A percentile compares a stretch with the other conserved stretches of the same genome.
Conservation (phyloP, 148 eudicot genomes). For the Camellia sinensis region DNA sequence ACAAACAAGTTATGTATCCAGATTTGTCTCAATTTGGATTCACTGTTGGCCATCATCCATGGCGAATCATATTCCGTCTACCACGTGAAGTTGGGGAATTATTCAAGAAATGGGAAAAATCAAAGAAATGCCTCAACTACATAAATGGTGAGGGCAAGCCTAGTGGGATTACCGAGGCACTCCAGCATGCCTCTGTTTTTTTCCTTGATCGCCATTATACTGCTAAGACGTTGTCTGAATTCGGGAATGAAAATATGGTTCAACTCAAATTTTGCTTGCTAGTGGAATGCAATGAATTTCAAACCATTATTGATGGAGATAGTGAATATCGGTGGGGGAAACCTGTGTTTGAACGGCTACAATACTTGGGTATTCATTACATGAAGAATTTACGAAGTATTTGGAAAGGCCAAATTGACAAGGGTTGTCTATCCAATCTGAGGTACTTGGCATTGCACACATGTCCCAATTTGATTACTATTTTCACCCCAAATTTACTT, state of each 20-base stretch:
- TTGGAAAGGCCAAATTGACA: background rate
- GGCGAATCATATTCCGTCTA: background rate
- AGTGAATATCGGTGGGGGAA: background rate
- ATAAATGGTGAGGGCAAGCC: background rate
- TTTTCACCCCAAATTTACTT: background rate
- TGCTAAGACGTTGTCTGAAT: background rate
- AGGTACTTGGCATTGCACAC: slow-evolving; percentile 9
- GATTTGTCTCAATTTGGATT: background rate
- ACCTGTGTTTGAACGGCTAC: background rate
- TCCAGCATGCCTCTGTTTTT: background rate
- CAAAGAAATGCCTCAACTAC: background rate
- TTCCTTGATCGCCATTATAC: background rate
- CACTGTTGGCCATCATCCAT: background rate
- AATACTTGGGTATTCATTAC: background rate
- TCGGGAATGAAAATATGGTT: background rate
- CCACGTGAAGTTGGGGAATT: background rate
- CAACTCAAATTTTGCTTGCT: background rate
- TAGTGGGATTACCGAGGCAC: background rate
- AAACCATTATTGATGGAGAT: background rate
- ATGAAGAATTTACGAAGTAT: slow-evolving; percentile 14
- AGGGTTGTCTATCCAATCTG: background rate
- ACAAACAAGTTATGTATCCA: background rate
- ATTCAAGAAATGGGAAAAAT: background rate
- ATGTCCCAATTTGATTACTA: background rate
- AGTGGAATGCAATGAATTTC: background rate